Evolutionary conservation across 1,139 yeast species (phyloP), one percentile per base, ranked within the genome.

Genomic region (Protomyces lactucae-debilis): DNA sequence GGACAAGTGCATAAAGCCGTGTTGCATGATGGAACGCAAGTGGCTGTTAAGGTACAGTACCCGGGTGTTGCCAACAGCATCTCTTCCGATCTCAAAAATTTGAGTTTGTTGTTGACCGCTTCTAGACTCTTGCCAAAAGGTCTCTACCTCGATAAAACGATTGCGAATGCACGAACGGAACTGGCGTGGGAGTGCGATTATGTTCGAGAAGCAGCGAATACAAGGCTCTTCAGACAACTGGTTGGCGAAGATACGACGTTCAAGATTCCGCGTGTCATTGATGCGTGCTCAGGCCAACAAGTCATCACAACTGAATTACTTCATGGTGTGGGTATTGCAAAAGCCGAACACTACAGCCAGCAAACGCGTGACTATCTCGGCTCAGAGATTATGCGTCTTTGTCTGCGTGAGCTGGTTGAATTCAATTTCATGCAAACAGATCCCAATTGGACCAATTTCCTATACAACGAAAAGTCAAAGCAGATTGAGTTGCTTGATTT

Each of bases 171-270:
- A 1, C 82, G 99, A 71, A 84, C 84, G 23, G 99, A 93, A 75
- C 80, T 93, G 70, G 91, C 90, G 71, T 93, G 98, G 98, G 99
- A 93, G 76, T 92, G 98, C 76, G 98, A 93, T 75, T 93, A 95
- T 73, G 77, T 86, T 39, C 83, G 99, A 69, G 99, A 93, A 75
- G 96, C 97, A 0, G 84, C 82, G 68, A 87, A 87, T 72, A 78
- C 92, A 69, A 85, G 84, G 65, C 80, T 86, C 69, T 93, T 89
- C 77, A 77, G 83, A 45, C 84, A 83, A 64, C 76, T 86, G 70
- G 72, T 86, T 57, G 78, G 81, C 65, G 84, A 83, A 70, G 96
- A 90, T 72, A 82, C 85, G 0, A 87, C 79, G 0, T 91, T 90
- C 72, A 81, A 74, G 8, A 96, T 93, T 8, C 99, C 99, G 1